Conservation (phyloP, 2,329 filamentous ascomycete genomes). For the Myriosclerotinia scirpicola region DNA sequence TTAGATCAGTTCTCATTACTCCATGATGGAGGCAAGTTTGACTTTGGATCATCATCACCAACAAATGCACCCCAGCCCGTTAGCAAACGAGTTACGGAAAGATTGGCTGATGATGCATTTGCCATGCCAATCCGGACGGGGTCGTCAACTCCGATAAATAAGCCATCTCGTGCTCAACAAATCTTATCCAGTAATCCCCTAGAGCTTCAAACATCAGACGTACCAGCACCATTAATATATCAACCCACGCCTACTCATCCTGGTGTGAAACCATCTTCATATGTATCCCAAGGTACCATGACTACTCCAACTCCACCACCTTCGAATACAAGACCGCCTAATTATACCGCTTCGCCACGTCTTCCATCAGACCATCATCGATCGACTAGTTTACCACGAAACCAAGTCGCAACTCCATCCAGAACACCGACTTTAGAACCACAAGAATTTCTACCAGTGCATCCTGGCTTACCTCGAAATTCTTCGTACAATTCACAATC, state of each 20-base stretch:
- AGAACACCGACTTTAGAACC: slow-evolving; percentile 30
- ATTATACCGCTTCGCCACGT: slow-evolving; percentile 28
- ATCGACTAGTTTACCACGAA: slow-evolving; percentile 51
- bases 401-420: slow-evolving; percentile 30
- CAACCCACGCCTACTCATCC: slow-evolving; percentile 42
- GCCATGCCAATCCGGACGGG: slow-evolving; percentile 41
- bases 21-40: slow-evolving; percentile 82
- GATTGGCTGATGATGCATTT: slow-evolving; percentile 84
- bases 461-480: slow-evolving; percentile 30
- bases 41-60: slow-evolving; percentile 67
- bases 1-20: slow-evolving; percentile 90
- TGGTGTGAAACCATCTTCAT: slow-evolving; percentile 26
- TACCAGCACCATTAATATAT: slow-evolving; percentile 43
- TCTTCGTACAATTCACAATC: slow-evolving; percentile 43
- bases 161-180: slow-evolving; percentile 53
- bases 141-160: slow-evolving; percentile 26
- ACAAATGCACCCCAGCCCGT: slow-evolving; percentile 51
- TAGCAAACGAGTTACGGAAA: slow-evolving; percentile 68
- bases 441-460: slow-evolving; percentile 31
- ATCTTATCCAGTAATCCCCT: slow-evolving; percentile 62
- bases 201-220: slow-evolving; percentile 52
- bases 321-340: slow-evolving; percentile 31
- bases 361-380: slow-evolving; percentile 46
- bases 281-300: slow-evolving; percentile 77
- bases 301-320: slow-evolving; percentile 58